Base-by-base conservation (phyloP, 192 early-diverging fungal genomes). In the Backusella psychrophila region DNA sequence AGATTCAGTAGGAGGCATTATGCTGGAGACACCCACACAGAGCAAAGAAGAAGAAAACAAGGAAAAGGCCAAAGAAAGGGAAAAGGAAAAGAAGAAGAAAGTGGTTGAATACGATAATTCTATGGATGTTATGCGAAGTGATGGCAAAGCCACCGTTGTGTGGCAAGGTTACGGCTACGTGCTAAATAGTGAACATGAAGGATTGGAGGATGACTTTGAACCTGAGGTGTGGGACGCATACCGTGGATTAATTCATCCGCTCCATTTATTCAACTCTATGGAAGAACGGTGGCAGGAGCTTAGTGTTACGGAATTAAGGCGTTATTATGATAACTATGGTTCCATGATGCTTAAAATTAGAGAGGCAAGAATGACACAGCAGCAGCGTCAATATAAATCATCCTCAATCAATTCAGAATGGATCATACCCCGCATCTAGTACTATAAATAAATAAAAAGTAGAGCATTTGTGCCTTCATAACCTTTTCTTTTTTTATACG, bases 151-250 rank as follows among this genome's bases (percentile, higher is more conserved):
- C n/a, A 67, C 67, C 8, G 39, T 78, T 33, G 23, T 70, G 34
- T 78, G 77, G 77, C 77, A 78, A 42, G 77, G 77, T 3, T 78
- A 78, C 26, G 72, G 71, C 23, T 78, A 78, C 33, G 68, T 41
- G 15, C 21, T 76, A 19, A 56, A 44, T 14, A 38, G 6, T 14
- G 38, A 49, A 34, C 29, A 38, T 0, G 34, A 65, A 7, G 56
- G 33, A 21, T 14, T 39, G 33, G 35, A 69, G 14, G 6, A 39
- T 15, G 4, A 17, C 9, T 78, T 69, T 78, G 77, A 78, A 31
- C 38, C 39, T 44, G 41, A 78, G 9, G 4, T 73, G 1, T 78
- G 73, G 66, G 44, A 63, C 14, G 3, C n/a, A 41, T 78, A 78
- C 46, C 66, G 66, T 21, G 77, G 77, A 8, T 14, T 78, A 15